Evolutionary conservation across 176 grass and related monocot genomes (phyloP), one percentile per base, ranked within the genome.

Genomic region (Secale cereale): DNA sequence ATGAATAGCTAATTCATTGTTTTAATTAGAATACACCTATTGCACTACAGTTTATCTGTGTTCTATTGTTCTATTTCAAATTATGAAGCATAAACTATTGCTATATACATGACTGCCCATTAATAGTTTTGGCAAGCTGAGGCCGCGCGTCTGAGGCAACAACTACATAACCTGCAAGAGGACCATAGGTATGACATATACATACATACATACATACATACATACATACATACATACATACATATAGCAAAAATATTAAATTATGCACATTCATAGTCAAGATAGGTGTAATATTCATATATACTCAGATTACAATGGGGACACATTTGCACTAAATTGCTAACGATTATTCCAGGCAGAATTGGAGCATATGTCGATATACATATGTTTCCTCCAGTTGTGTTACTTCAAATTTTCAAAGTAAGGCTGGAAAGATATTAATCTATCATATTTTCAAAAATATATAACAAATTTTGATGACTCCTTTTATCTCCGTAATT

Each of bases 141-240:
- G 83, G 89, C 72, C 82, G 36, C 41, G 65, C 86, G 89, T 77
- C 88, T 94, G 72, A 89, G 84, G 66, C 92, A 94, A 48, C 89
- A 91, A 94, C 78, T 94, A 50, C 48, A 79, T 64, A 94, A 91
- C 86, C 89, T 91, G 72, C 86, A 94, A 89, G 86, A 91, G 31
- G 65, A 84, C 70, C 81, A 82, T 10, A 73, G 89, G 92, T 94
- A 88, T 77, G 76, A n/a, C n/a, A n/a, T n/a, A n/a, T n/a, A n/a
- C n/a, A n/a, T n/a, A n/a, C n/a, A n/a, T n/a, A n/a, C n/a, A n/a
- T n/a, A n/a, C n/a, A n/a, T n/a, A n/a, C n/a, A n/a, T n/a, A n/a
- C n/a, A n/a, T n/a, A n/a, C n/a, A n/a, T n/a, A n/a, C n/a, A n/a
- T n/a, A n/a, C n/a, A n/a, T n/a, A n/a, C n/a, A n/a, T n/a, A n/a